A percentile compares a stretch with the other conserved stretches of the same genome.
These are phyloP conservation scores for Colletotrichum costaricense DNA, from an alignment of 2,329 filamentous ascomycete species.

Conservation along the genomic window DNA sequence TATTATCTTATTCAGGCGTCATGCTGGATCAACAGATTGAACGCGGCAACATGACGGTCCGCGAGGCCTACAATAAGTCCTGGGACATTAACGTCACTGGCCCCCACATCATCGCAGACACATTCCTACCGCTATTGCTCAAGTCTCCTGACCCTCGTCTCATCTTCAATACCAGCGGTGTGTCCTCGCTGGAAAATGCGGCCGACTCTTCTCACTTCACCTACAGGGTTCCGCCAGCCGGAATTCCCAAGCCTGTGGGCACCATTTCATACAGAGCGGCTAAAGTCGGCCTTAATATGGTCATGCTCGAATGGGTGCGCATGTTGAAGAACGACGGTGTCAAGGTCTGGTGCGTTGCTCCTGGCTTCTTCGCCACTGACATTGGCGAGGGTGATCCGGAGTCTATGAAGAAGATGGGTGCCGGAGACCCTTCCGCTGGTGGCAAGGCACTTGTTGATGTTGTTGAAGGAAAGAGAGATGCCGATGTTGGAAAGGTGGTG, in stretches of 20 bases:
- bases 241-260: conserved; percentile 12
- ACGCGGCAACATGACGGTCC: conserved; percentile 38
- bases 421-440: conserved; percentile 48
- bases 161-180: conserved; percentile 58
- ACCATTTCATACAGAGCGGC: conserved; percentile 47
- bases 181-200: conserved; percentile 47
- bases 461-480: conserved; percentile 53
- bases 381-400: conserved; percentile 43
- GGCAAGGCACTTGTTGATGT: conserved; percentile 53
- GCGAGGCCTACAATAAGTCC: conserved; percentile 55
- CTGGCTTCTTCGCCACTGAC: conserved; percentile 55
- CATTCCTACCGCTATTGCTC: conserved; percentile 54
- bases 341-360: conserved; percentile 52
- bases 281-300: conserved; percentile 60
- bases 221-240: conserved; percentile 53
- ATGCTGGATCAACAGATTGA: conserved; percentile 25
- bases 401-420: conserved; percentile 41
- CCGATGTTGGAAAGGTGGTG: conserved; percentile 52
- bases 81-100: conserved; percentile 64
- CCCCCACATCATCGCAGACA: conserved; percentile 49
- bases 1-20: neutral
- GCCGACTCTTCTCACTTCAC: conserved; percentile 35
- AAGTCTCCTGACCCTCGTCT: conserved; percentile 54
- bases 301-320: conserved; percentile 57
- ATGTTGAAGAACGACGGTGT: conserved; percentile 53